phyloP scores from a whole-genome alignment of 2,329 filamentous ascomycete genomes.

The Penicillium glabrum region DNA sequence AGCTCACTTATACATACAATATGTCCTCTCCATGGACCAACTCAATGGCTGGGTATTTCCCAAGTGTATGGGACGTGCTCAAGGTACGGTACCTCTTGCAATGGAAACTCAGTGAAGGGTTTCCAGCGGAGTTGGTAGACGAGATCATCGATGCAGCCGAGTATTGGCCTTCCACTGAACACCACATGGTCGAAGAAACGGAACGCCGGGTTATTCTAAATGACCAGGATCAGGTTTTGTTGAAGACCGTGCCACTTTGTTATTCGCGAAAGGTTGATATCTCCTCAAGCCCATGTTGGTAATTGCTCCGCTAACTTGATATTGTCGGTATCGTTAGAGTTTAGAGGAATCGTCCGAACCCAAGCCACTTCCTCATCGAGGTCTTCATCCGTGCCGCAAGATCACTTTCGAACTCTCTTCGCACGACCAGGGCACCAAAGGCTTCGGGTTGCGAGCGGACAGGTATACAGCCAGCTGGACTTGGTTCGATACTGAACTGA shows the following conservation, averaged over 20 bases:
- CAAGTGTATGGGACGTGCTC: constrained; percentile 33
- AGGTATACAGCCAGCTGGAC: constrained; percentile 31
- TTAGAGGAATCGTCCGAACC: constrained; percentile 17
- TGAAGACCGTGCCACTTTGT: constrained; percentile 39
- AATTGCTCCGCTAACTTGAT: constrained; percentile 7
- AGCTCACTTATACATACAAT: neutral
- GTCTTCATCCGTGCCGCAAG: constrained; percentile 39
- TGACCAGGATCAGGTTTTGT: constrained; percentile 35
- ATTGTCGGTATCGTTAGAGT: constrained; percentile 3
- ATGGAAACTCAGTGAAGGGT: constrained; percentile 24
- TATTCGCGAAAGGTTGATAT: constrained; percentile 31
- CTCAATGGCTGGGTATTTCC: constrained; percentile 20
- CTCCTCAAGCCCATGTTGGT: neutral
- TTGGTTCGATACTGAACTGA: constrained; percentile 40
- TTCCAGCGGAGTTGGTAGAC: constrained; percentile 41
- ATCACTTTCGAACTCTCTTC: constrained; percentile 37
- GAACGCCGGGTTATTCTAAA: constrained; percentile 20
- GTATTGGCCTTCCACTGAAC: constrained; percentile 32
- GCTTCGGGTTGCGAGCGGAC: constrained; percentile 10
- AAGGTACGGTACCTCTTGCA: constrained; percentile 33
- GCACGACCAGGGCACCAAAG: constrained; percentile 37
- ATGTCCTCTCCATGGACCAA: neutral
- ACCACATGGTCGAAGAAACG: constrained; percentile 15
- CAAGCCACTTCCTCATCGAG: constrained; percentile 33
- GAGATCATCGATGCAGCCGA: constrained; percentile 41